Base-by-base conservation (phyloP, 2,329 filamentous ascomycete species). In the Clonostachys rhizophaga region DNA sequence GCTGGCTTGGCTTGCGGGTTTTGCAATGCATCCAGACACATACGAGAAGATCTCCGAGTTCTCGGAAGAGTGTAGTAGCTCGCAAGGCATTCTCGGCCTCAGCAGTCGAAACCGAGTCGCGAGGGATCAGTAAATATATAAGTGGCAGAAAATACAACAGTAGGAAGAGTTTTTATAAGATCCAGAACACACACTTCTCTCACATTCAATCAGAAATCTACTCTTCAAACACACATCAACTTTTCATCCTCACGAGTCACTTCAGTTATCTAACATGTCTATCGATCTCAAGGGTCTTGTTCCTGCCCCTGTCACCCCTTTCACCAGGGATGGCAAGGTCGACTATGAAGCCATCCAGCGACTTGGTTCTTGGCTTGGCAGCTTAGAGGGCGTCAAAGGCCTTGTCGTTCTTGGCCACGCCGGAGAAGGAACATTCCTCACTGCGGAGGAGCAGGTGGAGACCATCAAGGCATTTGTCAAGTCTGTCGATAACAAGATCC, bases 381-480 rank as follows among this genome's bases (percentile, higher is more conserved):
- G 71, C 56, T 75, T 76, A 42, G 53, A 64, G 6, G 74, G 73
- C 17, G 71, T 78, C 51, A 78, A 75, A 50, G 74, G 74, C 33
- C 67, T 78, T 4, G 74, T 78, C 0, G 74, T 78, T 10, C 67
- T 78, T 13, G 75, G 75, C n/a, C 75, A 78, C 49, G 75, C 75
- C 30, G 74, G 74, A 34, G 75, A 78, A 53, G 75, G 75, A 33
- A 78, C 74, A 1, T 78, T 78, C 61, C 66, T 78, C 40, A 76
- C 74, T 5, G 60, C 65, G 35, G 65, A 75, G 24, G 74, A 77
- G 54, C 74, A 77, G 56, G 57, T 68, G 35, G 62, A 63, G 13
- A 72, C 76, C 36, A 77, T 78, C 63, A 69, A 69, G 48, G 73
- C 73, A 3, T 78, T 76, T 46, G 72, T 76, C 55, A 71, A 73